Evolutionary conservation across 768 basidiomycete genomes (phyloP).

Genomic region (Russula vinacea): DNA sequence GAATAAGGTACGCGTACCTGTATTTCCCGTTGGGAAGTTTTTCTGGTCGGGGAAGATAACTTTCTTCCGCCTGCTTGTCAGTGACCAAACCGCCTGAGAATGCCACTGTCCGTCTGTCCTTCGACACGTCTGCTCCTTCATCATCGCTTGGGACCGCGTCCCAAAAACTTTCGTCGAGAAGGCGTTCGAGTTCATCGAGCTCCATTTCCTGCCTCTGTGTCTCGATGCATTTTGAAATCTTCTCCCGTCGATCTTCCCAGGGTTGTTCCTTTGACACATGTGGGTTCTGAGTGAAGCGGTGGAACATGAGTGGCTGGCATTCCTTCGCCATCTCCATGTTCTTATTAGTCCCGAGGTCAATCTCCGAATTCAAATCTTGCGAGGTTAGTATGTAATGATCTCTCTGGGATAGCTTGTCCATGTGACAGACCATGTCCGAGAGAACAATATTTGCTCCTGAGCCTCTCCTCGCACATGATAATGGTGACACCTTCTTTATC

Average conservation of each 20-base stretch:
- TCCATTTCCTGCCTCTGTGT: slow-evolving; percentile 56
- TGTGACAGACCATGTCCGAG: no score
- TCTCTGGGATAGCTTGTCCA: slow-evolving; percentile 78
- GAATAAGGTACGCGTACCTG: slow-evolving; percentile 35
- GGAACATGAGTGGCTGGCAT: slow-evolving; percentile 90
- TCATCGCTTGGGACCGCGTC: slow-evolving; percentile 43
- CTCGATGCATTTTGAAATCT: slow-evolving; percentile 62
- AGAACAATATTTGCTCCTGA: slow-evolving; percentile 67
- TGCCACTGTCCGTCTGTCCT: not conserved
- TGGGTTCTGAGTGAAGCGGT: slow-evolving; percentile 83
- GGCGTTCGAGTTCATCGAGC: slow-evolving; percentile 61
- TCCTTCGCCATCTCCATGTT: slow-evolving; percentile 63
- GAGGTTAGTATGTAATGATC: slow-evolving; percentile 76
- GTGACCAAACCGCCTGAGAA: not conserved
- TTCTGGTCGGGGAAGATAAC: slow-evolving; percentile 31
- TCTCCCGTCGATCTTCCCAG: slow-evolving; percentile 70
- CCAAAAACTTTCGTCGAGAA: slow-evolving; percentile 70
- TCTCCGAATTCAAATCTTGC: slow-evolving; percentile 89
- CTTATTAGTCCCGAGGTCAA: slow-evolving; percentile 80
- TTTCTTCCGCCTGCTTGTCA: slow-evolving; percentile 3
- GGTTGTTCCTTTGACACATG: slow-evolving; percentile 51
- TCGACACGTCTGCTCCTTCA: slow-evolving; percentile 21
- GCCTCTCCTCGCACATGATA: slow-evolving; percentile 73
- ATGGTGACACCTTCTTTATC: slow-evolving; percentile 82
- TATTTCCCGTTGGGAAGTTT: slow-evolving; percentile 62